These are phyloP conservation scores for Elasticomyces elasticus DNA, from an alignment of 495 filamentous ascomycete species.

Conservation along the genomic window DNA sequence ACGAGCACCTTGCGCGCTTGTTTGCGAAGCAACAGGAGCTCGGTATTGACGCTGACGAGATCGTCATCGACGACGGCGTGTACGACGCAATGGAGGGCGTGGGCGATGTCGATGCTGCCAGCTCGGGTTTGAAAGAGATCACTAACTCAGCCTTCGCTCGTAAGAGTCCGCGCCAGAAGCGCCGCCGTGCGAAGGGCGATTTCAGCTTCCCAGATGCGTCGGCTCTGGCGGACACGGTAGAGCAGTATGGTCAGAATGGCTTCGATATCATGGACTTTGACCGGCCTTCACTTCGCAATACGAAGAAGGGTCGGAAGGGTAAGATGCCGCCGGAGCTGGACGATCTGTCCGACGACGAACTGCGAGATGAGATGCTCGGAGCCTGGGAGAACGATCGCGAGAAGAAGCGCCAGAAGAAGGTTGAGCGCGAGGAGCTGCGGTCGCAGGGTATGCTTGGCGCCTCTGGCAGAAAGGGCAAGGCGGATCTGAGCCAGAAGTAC, in stretches of 20 bases:
- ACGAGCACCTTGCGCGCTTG: conserved; percentile 50
- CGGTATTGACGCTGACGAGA: conserved; percentile 47
- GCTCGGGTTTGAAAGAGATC: conserved; percentile 9
- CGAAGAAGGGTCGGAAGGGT: conserved; percentile 46
- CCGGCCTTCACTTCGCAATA: conserved; percentile 47
- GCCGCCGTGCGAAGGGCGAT: conserved; percentile 6
- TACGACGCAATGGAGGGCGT: conserved; percentile 21
- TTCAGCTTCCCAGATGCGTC: conserved; percentile 46
- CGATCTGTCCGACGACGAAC: conserved; percentile 59
- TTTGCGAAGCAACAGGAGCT: conserved; percentile 58
- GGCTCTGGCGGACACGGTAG: conserved; percentile 55
- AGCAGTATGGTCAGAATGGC: conserved; percentile 51
- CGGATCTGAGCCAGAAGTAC: conserved; percentile 65
- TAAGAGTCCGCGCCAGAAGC: background rate
- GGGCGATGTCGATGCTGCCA: conserved; percentile 7
- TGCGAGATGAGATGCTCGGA: conserved; percentile 49
- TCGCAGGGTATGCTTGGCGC: conserved; percentile 67
- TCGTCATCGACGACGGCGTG: conserved; percentile 45
- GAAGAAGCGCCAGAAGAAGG: conserved; percentile 72
- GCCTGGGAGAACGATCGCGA: conserved; percentile 68
- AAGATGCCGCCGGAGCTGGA: conserved; percentile 36
- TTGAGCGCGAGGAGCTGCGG: conserved; percentile 66
- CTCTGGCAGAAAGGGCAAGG: conserved; percentile 41
- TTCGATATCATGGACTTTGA: conserved; percentile 80
- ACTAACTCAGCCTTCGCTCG: conserved; percentile 1